These are phyloP conservation scores for Fusarium sambucinum DNA, from an alignment of 2,329 filamentous ascomycete species.

Conservation along the genomic window DNA sequence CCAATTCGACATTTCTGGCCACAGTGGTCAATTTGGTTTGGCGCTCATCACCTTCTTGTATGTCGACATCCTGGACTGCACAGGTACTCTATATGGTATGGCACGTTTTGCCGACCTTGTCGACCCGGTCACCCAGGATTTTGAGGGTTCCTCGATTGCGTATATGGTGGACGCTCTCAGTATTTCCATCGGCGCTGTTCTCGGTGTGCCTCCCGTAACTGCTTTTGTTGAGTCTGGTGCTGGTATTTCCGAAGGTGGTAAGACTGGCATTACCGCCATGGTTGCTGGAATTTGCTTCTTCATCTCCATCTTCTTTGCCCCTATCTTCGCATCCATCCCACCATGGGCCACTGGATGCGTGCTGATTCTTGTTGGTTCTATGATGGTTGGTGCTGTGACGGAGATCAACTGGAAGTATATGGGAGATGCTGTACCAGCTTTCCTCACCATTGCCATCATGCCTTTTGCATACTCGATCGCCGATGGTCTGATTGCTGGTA, in stretches of 20 bases:
- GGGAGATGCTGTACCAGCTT: slow-evolving; percentile 86
- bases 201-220: slow-evolving; percentile 84
- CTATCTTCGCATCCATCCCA: slow-evolving; percentile 89
- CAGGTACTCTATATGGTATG: slow-evolving; percentile 90
- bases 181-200: slow-evolving; percentile 82
- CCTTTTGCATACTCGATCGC: slow-evolving; percentile 92
- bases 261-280: slow-evolving; percentile 86
- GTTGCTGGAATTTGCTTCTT: slow-evolving; percentile 85
- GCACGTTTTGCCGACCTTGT: slow-evolving; percentile 84
- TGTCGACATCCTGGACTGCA: slow-evolving; percentile 89
- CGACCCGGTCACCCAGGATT: slow-evolving; percentile 85
- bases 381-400: slow-evolving; percentile 83
- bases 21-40: slow-evolving; percentile 82
- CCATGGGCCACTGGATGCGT: slow-evolving; percentile 91
- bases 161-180: slow-evolving; percentile 84
- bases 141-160: slow-evolving; percentile 85
- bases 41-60: slow-evolving; percentile 91
- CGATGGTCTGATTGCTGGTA: slow-evolving; percentile 85
- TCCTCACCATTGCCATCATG: slow-evolving; percentile 87
- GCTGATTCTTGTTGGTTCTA: slow-evolving; percentile 86
- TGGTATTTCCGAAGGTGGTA: slow-evolving; percentile 87
- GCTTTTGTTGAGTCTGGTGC: slow-evolving; percentile 92
- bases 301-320: slow-evolving; percentile 88
- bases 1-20: slow-evolving; percentile 76
- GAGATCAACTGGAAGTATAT: slow-evolving; percentile 93